Conservation (phyloP, 164 flowering plant genomes). For the Litsea cubeba region DNA sequence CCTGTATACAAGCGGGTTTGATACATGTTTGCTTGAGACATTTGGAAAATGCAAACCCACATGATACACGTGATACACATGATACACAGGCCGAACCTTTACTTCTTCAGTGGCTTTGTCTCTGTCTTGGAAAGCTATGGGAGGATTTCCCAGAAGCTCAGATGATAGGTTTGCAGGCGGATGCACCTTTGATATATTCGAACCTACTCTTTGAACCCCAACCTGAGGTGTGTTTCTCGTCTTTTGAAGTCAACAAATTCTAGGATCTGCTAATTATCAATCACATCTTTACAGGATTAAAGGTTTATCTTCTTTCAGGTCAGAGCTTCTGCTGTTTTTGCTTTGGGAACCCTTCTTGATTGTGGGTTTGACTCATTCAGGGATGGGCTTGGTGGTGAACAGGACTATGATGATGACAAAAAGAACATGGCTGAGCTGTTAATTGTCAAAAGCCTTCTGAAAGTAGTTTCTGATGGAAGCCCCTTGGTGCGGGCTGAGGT, state of each 20-base stretch:
- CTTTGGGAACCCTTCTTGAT: conserved; percentile 78
- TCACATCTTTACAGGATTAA: not conserved
- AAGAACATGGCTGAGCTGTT: conserved; percentile 62
- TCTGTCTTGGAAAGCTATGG: conserved; percentile 94
- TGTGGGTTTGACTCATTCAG: conserved; percentile 64
- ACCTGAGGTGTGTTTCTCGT: conserved; percentile 64
- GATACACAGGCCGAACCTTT: conserved; percentile 71
- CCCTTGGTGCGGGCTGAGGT: conserved; percentile 93
- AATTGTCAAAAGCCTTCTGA: conserved; percentile 68
- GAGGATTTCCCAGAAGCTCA: conserved; percentile 90
- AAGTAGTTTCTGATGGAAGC: conserved; percentile 88
- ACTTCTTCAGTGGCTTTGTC: conserved; percentile 94
- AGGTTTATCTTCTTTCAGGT: conserved; percentile 42
- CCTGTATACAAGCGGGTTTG: conserved; percentile 73
- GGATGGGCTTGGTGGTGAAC: conserved; percentile 63
- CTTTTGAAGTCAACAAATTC: not conserved
- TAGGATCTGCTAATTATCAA: not conserved
- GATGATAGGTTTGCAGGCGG: conserved; percentile 59
- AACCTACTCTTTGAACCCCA: conserved; percentile 77
- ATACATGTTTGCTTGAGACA: conserved; percentile 79
- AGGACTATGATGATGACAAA: conserved; percentile 86
- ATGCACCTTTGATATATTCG: conserved; percentile 57
- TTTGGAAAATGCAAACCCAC: conserved; percentile 56
- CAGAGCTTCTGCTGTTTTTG: conserved; percentile 92
- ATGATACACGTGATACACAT: conserved; percentile 53